Percentiles rank a stretch among this genome's conserved stretches.
These are phyloP conservation scores for Papiliotrema terrestris DNA, from an alignment of 1,284 basidiomycete species.

Conservation along the genomic window DNA sequence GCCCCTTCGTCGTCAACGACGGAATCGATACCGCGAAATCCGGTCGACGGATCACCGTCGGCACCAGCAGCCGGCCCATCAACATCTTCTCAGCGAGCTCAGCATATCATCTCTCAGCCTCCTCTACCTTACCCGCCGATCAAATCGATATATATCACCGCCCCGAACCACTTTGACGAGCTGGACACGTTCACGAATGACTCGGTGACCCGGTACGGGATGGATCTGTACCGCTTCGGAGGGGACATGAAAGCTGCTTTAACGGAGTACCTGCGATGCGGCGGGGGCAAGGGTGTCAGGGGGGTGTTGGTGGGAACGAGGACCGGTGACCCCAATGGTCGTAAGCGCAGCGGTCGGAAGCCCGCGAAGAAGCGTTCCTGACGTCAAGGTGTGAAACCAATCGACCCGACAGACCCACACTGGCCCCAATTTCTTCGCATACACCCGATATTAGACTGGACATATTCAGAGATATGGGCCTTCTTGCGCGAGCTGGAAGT, in stretches of 20 bases:
- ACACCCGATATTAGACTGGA: constrained; percentile 95
- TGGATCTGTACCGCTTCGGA: constrained; percentile 72
- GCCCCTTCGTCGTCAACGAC: constrained; percentile 1
- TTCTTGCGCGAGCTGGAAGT: constrained; percentile 74
- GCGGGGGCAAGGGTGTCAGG: constrained; percentile 52
- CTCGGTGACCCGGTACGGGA: constrained; percentile 64
- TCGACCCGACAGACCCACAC: constrained; percentile 74
- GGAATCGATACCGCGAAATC: background rate
- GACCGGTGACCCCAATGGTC: constrained; percentile 85
- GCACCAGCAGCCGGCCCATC: constrained; percentile 11
- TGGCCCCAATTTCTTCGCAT: constrained; percentile 91
- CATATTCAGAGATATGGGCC: constrained; percentile 82
- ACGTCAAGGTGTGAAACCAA: constrained; percentile 58
- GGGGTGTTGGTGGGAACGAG: constrained; percentile 89
- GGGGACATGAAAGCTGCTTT: constrained; percentile 82
- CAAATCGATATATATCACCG: constrained; percentile 81
- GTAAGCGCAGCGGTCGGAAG: constrained; percentile 51
- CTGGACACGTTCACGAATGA: constrained; percentile 80
- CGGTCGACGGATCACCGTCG: constrained; percentile 11
- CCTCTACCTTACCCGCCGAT: constrained; percentile 54
- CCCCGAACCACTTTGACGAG: constrained; percentile 77
- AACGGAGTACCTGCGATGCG: constrained; percentile 62
- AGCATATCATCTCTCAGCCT: constrained; percentile 1
- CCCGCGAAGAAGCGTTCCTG: background rate
- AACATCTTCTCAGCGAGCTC: background rate